These are phyloP conservation scores for Curvularia spicifera DNA, from an alignment of 2,329 filamentous ascomycete genomes.

Conservation along the genomic window DNA sequence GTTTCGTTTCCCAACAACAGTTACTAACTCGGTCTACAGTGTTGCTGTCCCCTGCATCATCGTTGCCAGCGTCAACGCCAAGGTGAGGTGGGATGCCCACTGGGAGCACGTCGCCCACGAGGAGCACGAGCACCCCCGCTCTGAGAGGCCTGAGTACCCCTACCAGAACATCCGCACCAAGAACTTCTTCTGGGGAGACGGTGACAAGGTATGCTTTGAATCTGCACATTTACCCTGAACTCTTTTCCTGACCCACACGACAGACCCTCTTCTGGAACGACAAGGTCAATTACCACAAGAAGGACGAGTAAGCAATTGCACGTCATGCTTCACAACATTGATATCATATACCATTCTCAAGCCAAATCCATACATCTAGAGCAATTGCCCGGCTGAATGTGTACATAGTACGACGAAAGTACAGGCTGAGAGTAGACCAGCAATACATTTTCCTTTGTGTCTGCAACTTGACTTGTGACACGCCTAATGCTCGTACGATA, in stretches of 20 bases:
- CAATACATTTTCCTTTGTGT: slow-evolving; percentile 45
- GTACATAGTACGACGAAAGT: slow-evolving; percentile 34
- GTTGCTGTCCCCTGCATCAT: slow-evolving; percentile 75
- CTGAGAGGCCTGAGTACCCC: slow-evolving; percentile 90
- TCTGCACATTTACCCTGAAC: background rate
- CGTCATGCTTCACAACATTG: slow-evolving; percentile 7
- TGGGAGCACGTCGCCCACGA: slow-evolving; percentile 94
- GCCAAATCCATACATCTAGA: slow-evolving; percentile 2
- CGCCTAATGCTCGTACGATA: background rate
- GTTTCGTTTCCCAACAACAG: background rate
- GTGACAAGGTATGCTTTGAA: slow-evolving; percentile 76
- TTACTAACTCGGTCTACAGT: slow-evolving; percentile 58
- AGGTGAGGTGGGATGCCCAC: slow-evolving; percentile 90
- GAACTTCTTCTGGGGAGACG: slow-evolving; percentile 94
- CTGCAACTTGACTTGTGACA: slow-evolving; percentile 12
- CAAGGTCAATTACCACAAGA: slow-evolving; percentile 95
- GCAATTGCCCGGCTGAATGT: slow-evolving; percentile 19
- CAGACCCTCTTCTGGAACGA: slow-evolving; percentile 79
- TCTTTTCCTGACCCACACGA: slow-evolving; percentile 3
- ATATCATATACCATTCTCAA: slow-evolving; percentile 11
- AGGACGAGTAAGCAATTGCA: slow-evolving; percentile 63
- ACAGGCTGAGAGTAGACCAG: slow-evolving; percentile 32
- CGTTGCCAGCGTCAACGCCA: slow-evolving; percentile 80
- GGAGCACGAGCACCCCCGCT: slow-evolving; percentile 63
- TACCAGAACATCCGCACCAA: slow-evolving; percentile 98